phyloP scores from a whole-genome alignment of 495 filamentous ascomycete species.

The Poronia punctata region DNA sequence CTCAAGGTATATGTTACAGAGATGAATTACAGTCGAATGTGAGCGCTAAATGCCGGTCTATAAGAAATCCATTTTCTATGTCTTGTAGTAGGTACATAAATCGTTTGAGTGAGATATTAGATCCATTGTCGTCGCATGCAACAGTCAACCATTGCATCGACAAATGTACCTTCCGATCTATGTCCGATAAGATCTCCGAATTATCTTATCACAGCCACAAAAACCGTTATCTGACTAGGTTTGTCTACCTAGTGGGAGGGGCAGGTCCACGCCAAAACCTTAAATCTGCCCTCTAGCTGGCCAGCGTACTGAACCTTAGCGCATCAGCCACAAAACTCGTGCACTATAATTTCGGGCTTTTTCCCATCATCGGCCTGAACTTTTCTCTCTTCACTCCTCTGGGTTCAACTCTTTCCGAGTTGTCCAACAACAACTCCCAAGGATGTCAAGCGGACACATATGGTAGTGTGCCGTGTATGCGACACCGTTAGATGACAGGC shows the following conservation, averaged over 20 bases:
- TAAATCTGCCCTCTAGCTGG: too few species aligned
- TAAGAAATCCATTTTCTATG: conserved; percentile 5
- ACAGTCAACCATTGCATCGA: too few species aligned
- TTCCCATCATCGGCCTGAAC: conserved; percentile 5
- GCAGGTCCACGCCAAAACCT: too few species aligned
- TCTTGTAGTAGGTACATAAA: background rate
- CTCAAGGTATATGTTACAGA: too few species aligned
- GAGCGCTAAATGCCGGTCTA: too few species aligned
- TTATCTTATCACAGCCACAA: conserved; percentile 3
- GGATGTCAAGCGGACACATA: conserved; percentile 12
- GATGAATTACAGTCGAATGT: too few species aligned
- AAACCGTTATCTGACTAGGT: too few species aligned
- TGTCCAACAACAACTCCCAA: conserved; percentile 11
- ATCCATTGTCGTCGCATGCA: background rate
- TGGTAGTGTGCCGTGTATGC: conserved; percentile 8
- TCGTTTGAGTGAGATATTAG: background rate
- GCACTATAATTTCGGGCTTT: background rate
- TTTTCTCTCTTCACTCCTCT: conserved; percentile 2
- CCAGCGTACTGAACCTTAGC: background rate
- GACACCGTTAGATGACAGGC: background rate
- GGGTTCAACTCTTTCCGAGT: conserved; percentile 2
- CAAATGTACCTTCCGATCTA: too few species aligned
- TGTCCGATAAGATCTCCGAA: conserved; percentile 4
- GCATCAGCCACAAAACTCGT: conserved; percentile 3
- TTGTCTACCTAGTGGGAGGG: too few species aligned